Evolutionary conservation across 257 asterid genomes (phyloP), one percentile per base, ranked within the genome.

Genomic region (Rhazya stricta): DNA sequence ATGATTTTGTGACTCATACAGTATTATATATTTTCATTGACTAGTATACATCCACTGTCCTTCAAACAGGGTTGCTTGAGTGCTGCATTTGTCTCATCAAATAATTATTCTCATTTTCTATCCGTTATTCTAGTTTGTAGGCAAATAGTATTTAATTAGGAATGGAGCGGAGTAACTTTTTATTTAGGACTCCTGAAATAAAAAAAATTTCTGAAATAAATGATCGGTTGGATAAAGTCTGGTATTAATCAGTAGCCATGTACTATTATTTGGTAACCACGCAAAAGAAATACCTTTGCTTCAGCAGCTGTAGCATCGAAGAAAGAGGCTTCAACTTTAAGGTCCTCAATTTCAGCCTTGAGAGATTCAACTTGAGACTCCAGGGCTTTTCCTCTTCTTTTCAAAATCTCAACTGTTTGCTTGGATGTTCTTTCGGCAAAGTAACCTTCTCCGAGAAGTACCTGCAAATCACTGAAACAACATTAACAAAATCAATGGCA

Each of bases 381-480:
- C 77, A 94, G 73, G 53, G 53, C 83, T 63, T 85, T 91, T 70
- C 90, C 92, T 82, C 99, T 86, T 82, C 99, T 84, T 79, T 83
- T 83, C 84, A 95, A 76, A 83, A 91, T 91, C 65, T 92, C 99
- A 76, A 80, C 54, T 19, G 99, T 89, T 86, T 92, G 97, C 81
- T 89, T 92, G 30, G 98, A 85, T 78, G 98, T 86, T 85, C 98
- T 87, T 67, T 92, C 94, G 41, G 92, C 94, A 68, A 91, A 91
- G 82, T 90, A 86, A 58, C 96, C 91, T 75, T 87, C 99, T 75
- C 99, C 99, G 36, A 92, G 75, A 71, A 95, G 92, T 63, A 95
- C 98, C 97, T 92, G 81, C 80, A 78, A 43, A 66, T 58, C 75
- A 71, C 51, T 27, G 30, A 29, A 51, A 23, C 34, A 70, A 73